phyloP scores from a whole-genome alignment of 352 stramenopile species.

The Phytophthora pseudosyringae region DNA sequence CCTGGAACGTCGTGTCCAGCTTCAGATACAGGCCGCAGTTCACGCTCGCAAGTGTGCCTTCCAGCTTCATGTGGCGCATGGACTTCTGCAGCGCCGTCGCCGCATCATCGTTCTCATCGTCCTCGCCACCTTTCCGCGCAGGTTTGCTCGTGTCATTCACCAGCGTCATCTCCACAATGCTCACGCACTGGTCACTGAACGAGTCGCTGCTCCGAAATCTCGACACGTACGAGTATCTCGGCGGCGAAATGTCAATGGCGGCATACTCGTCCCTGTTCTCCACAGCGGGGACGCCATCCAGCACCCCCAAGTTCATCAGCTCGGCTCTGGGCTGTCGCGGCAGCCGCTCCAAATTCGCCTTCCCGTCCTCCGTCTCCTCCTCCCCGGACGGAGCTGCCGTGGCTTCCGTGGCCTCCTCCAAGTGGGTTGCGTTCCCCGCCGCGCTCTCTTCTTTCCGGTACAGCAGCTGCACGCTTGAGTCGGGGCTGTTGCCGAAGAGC shows the following conservation, averaged over 20 bases:
- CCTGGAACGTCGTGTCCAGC: slow-evolving; percentile 77
- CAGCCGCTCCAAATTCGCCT: slow-evolving; percentile 31
- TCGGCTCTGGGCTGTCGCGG: slow-evolving; percentile 55
- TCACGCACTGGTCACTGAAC: slow-evolving; percentile 86
- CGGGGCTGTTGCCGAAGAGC: slow-evolving; percentile 84
- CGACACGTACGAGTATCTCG: slow-evolving; percentile 78
- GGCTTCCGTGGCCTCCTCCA: slow-evolving; percentile 20
- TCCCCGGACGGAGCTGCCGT: slow-evolving; percentile 28
- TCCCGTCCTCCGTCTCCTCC: slow-evolving; percentile 23
- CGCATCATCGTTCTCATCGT: slow-evolving; percentile 45
- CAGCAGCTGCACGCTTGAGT: slow-evolving; percentile 79
- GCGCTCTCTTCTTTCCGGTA: slow-evolving; percentile 58
- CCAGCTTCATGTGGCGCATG: slow-evolving; percentile 56
- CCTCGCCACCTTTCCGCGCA: slow-evolving; percentile 14
- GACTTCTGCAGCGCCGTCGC: slow-evolving; percentile 45
- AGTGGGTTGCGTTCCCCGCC: slow-evolving; percentile 23
- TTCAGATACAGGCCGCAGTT: slow-evolving; percentile 83
- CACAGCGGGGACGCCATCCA: slow-evolving; percentile 68
- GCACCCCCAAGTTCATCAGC: slow-evolving; percentile 63
- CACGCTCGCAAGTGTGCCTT: slow-evolving; percentile 72
- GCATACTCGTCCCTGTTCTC: slow-evolving; percentile 73
- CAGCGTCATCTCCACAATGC: slow-evolving; percentile 79
- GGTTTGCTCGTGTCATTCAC: slow-evolving; percentile 46
- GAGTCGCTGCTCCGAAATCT: slow-evolving; percentile 83
- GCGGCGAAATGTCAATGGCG: slow-evolving; percentile 80